Base-by-base conservation (phyloP, 768 basidiomycete genomes). In the Russula compacta region DNA sequence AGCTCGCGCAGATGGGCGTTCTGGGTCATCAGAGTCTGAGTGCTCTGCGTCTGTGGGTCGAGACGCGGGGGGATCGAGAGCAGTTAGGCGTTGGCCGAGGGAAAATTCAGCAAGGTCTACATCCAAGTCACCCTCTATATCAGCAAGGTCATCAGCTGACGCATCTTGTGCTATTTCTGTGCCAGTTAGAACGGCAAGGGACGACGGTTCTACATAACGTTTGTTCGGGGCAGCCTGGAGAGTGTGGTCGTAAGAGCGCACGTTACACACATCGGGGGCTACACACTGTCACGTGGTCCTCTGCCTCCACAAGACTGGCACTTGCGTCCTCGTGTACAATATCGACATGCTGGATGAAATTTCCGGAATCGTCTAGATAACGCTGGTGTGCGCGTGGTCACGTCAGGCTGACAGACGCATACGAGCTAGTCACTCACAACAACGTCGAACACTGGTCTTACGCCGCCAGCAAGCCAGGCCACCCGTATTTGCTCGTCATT, bases 31-130 rank as follows among this genome's bases (percentile, higher is more conserved):
- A 51, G 79, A 80, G 43, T 81, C 82, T 2, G 77, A 73, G 15
- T 70, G 67, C 6, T 72, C 71, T 40, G 61, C 73, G 42, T 71
- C 73, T 19, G 73, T 71, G n/a, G 75, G 79, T 52, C 44, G 38
- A 21, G 72, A 73, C 35, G 70, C 69, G 12, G 66, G 63, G 47
- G 85, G 84, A 35, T 83, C 80, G 19, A 91, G 73, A 17, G 87
- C 89, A 1, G 89, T 86, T 55, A 98, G 77, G 14, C 94, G 83
- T 73, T 98, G 91, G 5, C 95, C 95, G 4, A 98, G 81, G 43
- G 89, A 92, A 14, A 95, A 80, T 72, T 98, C 95, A 2, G 93
- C 93, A 53, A 94, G 78, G 70, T 95, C 84, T 10, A 86, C 84
- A 64, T 92, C 89, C 10, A 93, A 79, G 39, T 83, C 74, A 33